Percentiles rank a stretch among this genome's conserved stretches.
phyloP scores from a whole-genome alignment of 2,329 filamentous ascomycete genomes.

The Xylariaceae sp. region DNA sequence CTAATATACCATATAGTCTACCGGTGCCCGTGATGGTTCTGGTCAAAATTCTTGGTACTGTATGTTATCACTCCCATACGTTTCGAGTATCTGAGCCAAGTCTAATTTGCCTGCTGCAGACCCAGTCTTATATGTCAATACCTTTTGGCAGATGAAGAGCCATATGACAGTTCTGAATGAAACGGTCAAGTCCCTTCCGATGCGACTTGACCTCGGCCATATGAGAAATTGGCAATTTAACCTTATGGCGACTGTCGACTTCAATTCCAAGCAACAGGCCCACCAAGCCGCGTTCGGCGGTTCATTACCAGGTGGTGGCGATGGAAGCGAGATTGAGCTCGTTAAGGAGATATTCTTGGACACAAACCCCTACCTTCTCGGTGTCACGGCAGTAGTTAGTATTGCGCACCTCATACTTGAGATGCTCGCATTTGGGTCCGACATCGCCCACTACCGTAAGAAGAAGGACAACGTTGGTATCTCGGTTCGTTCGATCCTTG shows the following conservation, averaged over 20 bases:
- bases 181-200: slow-evolving; percentile 78
- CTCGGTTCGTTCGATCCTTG: slow-evolving; percentile 91
- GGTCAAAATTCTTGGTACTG: slow-evolving; percentile 93
- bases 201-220: slow-evolving; percentile 84
- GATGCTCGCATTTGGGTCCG: slow-evolving; percentile 93
- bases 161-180: slow-evolving; percentile 93
- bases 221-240: slow-evolving; percentile 88
- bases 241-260: slow-evolving; percentile 80
- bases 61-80: slow-evolving; percentile 37
- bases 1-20: slow-evolving; percentile 44
- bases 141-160: slow-evolving; percentile 91
- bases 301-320: slow-evolving; percentile 73
- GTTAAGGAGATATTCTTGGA: slow-evolving; percentile 94
- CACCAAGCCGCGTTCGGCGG: slow-evolving; percentile 76
- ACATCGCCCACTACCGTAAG: slow-evolving; percentile 97
- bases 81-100: neutral
- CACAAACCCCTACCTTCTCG: slow-evolving; percentile 89
- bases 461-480: slow-evolving; percentile 99
- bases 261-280: slow-evolving; percentile 82
- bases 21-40: slow-evolving; percentile 77
- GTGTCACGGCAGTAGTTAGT: slow-evolving; percentile 80
- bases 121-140: slow-evolving; percentile 89
- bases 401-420: slow-evolving; percentile 94
- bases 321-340: slow-evolving; percentile 94
- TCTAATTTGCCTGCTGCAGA: slow-evolving; percentile 49